Conservation (phyloP, 177 flowering plant species). For the Telopea speciosissima region DNA sequence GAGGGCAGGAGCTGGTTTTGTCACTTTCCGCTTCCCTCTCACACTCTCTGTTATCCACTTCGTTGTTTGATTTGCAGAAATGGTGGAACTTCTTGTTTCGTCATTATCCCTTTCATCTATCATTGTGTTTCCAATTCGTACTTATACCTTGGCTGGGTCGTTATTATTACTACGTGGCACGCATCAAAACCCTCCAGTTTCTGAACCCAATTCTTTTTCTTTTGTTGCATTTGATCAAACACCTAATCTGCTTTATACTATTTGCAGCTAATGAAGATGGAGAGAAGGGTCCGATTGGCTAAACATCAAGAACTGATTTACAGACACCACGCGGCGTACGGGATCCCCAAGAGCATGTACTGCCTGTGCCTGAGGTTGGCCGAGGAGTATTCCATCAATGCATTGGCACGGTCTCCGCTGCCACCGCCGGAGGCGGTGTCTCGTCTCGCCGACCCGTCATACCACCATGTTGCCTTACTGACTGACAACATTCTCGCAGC, state of each 20-base stretch:
- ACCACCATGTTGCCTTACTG: constrained; percentile 49
- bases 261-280: constrained; percentile 51
- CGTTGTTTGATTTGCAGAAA: too few relatives aligned
- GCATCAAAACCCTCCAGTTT: too few relatives aligned
- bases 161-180: too few relatives aligned
- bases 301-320: constrained; percentile 40
- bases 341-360: constrained; percentile 60
- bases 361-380: constrained; percentile 58
- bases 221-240: neutral
- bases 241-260: neutral
- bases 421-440: constrained; percentile 57
- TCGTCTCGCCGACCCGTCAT: constrained; percentile 45
- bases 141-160: too few relatives aligned
- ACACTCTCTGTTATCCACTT: too few relatives aligned
- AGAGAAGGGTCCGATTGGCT: constrained; percentile 43
- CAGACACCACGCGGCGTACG: constrained; percentile 66
- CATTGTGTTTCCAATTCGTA: too few relatives aligned
- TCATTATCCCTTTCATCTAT: too few relatives aligned
- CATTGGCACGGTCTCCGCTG: constrained; percentile 54
- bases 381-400: constrained; percentile 65
- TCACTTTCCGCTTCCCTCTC: too few relatives aligned
- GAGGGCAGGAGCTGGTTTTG: too few relatives aligned
- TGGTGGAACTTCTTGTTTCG: too few relatives aligned
- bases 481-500: constrained; percentile 79
- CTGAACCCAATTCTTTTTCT: neutral